Evolutionary conservation across 2,329 filamentous ascomycete species (phyloP), one percentile per base, ranked within the genome.

Genomic region (Trichoderma hamatum): DNA sequence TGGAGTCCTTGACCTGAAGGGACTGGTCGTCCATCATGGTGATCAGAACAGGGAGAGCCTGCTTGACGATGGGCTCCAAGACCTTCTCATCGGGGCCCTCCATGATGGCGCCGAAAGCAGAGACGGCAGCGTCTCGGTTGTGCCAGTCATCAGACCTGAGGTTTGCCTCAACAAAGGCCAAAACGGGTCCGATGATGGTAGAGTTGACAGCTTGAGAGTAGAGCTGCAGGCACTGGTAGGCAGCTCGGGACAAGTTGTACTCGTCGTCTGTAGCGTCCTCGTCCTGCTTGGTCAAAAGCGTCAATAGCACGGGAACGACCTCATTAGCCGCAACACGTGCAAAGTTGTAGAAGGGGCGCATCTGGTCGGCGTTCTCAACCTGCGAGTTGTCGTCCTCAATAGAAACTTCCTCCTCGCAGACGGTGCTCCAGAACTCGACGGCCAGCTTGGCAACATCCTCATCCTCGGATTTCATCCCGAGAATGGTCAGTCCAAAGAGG

Each of bases 391-490:
- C 96, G 77, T 99, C 96, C 78, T 99, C 96, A 76, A 99, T 98
- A 72, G 91, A 91, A 75, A 97, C 95, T 81, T 99, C 96, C 82
- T 99, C 96, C 80, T 99, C 96, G 81, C 96, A 99, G 60, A 99
- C 96, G n/a, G 96, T 97, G 85, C 95, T 98, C 96, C 96, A 99
- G 84, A 99, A 99, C 80, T 99, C 96, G 73, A 99, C 94, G 46
- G 96, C 96, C 68, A 99, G 87, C 86, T 99, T 99, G 71, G 96
- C 92, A 66, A 99, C 96, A 79, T 99, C 96, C 81, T 99, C 96
- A 75, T 99, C 96, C 9, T 94, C 91, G 76, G 90, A 96, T 88
- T 97, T 97, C 96, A 99, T 99, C 74, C 96, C 96, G 79, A 97
- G 90, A 72, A 99, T 97, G 49, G 96, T 99, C 51, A 99, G 87